Base-by-base conservation (phyloP, 2,329 filamentous ascomycete species). In the Aureobasidium lini region DNA sequence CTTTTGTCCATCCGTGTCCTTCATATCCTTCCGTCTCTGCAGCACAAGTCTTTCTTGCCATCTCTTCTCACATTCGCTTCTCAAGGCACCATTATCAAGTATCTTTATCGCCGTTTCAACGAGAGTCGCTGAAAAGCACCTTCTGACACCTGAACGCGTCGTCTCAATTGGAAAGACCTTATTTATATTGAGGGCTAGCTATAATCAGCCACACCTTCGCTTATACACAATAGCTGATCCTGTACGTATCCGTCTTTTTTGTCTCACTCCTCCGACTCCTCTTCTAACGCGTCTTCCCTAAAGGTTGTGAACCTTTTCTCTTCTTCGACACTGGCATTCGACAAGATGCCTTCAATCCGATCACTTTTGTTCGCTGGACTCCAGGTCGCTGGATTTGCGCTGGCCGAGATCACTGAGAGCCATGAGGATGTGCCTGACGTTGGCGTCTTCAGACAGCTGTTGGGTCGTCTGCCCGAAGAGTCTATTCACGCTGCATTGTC, bases 401-500 rank as follows among this genome's bases (percentile, higher is more conserved):
- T 65, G 64, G 62, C 68, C 57, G 63, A 58, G 61, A 65, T 29
- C 65, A 69, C 60, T 57, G 66, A 68, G 44, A 66, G 65, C 18
- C 44, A 62, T 1, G 59, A 40, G n/a, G 53, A 57, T 11, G 6
- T 18, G 9, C 37, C 49, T 16, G 62, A 62, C 18, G 44, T 65
- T 37, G 72, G 72, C 28, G 73, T 71, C 16, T 82, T 86, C 72
- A 76, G 80, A 63, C 77, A 82, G 61, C 71, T 85, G 58, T 73
- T 86, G 57, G 76, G 80, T 62, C 76, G 77, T 28, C 74, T 86
- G 59, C 82, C 85, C 23, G 79, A 80, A 58, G 77, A 82, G 50
- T 79, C 82, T 43, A 75, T 92, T 57, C 85, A 89, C 70, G 80
- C 81, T 48, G 81, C 88, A 57, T 77, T 91, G 34, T 84, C 88